These are phyloP conservation scores for Neoscytalidium dimidiatum DNA, from an alignment of 2,329 filamentous ascomycete genomes.

Conservation along the genomic window DNA sequence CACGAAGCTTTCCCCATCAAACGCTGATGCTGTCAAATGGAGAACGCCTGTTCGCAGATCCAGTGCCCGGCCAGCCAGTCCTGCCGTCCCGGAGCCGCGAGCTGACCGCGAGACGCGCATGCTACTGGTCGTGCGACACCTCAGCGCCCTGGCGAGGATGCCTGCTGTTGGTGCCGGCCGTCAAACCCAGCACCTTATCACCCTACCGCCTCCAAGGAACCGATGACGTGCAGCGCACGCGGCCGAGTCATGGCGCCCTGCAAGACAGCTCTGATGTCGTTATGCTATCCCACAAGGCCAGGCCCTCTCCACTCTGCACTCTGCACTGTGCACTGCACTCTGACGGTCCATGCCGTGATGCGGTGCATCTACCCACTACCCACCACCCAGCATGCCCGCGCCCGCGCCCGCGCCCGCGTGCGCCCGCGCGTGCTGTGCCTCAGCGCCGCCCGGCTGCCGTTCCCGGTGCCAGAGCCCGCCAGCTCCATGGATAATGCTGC, in stretches of 20 bases:
- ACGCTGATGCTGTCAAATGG: not conserved
- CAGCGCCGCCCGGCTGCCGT: no score
- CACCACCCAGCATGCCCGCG: no score
- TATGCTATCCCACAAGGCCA: not conserved
- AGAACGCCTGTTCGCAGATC: constrained; percentile 16
- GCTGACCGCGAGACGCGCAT: not conserved
- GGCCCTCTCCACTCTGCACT: not conserved
- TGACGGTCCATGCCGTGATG: not conserved
- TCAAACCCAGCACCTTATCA: not conserved
- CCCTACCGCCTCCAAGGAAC: not conserved
- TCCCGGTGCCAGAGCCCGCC: no score
- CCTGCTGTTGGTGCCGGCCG: no score
- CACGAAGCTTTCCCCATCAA: not conserved
- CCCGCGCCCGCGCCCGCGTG: no score
- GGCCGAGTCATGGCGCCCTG: not conserved
- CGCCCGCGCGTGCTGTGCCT: not conserved
- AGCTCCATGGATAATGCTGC: not conserved
- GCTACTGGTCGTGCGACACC: not conserved
- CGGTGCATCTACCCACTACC: no score
- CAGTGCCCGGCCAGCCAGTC: not conserved
- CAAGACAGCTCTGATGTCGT: not conserved
- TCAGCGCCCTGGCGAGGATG: not conserved
- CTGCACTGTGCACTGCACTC: no score
- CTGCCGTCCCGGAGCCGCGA: not conserved
- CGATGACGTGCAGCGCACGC: constrained; percentile 9